Evolutionary conservation across 345 rosid genomes (phyloP).

Genomic region (Populus nigra): DNA sequence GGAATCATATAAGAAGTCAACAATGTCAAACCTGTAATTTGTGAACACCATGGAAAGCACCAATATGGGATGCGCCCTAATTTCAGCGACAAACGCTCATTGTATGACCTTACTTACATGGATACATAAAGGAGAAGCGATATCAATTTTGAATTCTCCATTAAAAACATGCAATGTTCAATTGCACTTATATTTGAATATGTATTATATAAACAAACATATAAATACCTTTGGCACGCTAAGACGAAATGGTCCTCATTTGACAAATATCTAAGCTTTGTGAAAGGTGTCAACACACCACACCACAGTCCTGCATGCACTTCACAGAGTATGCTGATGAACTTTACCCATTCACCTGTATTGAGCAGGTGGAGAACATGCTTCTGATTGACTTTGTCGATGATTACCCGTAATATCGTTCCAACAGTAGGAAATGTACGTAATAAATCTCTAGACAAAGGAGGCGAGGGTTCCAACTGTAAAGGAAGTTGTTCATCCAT

Average conservation of each 20-base stretch:
- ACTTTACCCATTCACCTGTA: conserved; percentile 62
- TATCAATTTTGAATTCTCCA: conserved; percentile 1
- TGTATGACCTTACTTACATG: conserved; percentile 42
- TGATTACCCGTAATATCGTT: conserved; percentile 56
- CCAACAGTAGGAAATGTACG: conserved; percentile 73
- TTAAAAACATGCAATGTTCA: not conserved
- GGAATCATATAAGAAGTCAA: conserved; percentile 7
- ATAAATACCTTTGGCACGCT: conserved; percentile 50
- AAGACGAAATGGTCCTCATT: conserved; percentile 35
- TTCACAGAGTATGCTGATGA: conserved; percentile 50
- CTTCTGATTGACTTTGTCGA: conserved; percentile 32
- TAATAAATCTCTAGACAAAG: conserved; percentile 54
- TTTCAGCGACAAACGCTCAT: conserved; percentile 42
- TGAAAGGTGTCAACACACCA: conserved; percentile 45
- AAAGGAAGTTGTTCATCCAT: conserved; percentile 46
- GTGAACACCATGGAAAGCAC: conserved; percentile 63
- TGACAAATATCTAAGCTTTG: conserved; percentile 44
- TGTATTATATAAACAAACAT: not conserved
- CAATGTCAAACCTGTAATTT: conserved; percentile 57
- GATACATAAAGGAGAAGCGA: not conserved
- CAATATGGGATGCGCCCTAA: conserved; percentile 53
- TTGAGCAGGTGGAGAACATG: conserved; percentile 40
- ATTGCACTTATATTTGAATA: not conserved
- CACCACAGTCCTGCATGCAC: conserved; percentile 64
- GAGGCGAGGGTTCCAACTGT: conserved; percentile 43